A percentile compares a stretch with the other conserved stretches of the same genome.
These are phyloP conservation scores for Lomentospora prolificans DNA, from an alignment of 2,329 filamentous ascomycete genomes.

Conservation along the genomic window DNA sequence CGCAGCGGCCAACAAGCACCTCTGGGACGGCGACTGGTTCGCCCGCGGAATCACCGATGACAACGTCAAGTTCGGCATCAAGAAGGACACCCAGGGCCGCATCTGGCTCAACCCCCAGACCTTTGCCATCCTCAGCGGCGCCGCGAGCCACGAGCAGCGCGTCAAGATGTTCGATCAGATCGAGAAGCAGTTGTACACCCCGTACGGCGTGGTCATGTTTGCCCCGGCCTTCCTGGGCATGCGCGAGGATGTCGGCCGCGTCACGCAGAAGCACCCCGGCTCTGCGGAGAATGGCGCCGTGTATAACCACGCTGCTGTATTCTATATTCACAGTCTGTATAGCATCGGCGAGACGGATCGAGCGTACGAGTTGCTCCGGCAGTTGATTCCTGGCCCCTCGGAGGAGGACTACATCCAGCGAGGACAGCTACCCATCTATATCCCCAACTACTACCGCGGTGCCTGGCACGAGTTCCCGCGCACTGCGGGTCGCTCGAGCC, in stretches of 20 bases:
- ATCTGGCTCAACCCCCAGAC: conserved; percentile 51
- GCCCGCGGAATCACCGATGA: conserved; percentile 49
- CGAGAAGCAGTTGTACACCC: conserved; percentile 40
- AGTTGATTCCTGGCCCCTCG: conserved; percentile 43
- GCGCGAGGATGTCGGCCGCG: conserved; percentile 48
- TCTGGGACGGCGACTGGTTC: conserved; percentile 49
- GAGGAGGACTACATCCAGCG: conserved; percentile 40
- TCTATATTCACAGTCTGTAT: conserved; percentile 46
- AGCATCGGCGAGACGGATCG: conserved; percentile 36
- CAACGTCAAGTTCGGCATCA: conserved; percentile 39
- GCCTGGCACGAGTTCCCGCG: conserved; percentile 36
- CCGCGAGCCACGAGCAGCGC: conserved; percentile 31
- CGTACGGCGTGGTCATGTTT: conserved; percentile 47
- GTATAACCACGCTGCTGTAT: conserved; percentile 47
- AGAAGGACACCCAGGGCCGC: conserved; percentile 39
- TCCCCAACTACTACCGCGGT: conserved; percentile 50
- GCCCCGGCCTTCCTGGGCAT: conserved; percentile 42
- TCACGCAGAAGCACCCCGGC: conserved; percentile 48
- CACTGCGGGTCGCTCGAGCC: conserved; percentile 45
- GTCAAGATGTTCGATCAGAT: conserved; percentile 35
- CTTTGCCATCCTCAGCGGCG: conserved; percentile 44
- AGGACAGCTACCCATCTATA: conserved; percentile 46
- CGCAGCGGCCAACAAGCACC: conserved; percentile 36
- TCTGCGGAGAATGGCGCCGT: conserved; percentile 49
- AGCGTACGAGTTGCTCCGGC: conserved; percentile 38